Conservation (phyloP, 1,284 basidiomycete species). For the Moniliella sp. region DNA sequence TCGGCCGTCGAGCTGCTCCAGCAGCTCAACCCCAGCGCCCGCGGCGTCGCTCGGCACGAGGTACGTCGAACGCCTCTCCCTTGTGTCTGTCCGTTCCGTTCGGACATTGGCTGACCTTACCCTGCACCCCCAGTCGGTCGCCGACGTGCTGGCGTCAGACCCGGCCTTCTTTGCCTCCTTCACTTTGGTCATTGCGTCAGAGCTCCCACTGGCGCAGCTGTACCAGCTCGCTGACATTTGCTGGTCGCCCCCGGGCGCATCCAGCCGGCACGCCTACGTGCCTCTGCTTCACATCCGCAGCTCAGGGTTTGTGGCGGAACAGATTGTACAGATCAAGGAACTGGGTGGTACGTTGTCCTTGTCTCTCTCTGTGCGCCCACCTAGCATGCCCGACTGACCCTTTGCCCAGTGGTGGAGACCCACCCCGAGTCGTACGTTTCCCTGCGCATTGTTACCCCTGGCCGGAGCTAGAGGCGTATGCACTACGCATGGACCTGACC, state of each 20-base stretch:
- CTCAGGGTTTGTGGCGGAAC: slow-evolving; percentile 20
- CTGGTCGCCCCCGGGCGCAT: slow-evolving; percentile 6
- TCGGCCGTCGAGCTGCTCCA: slow-evolving; percentile 51
- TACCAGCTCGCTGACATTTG: slow-evolving; percentile 11
- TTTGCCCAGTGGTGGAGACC: slow-evolving; percentile 58
- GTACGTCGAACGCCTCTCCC: no score
- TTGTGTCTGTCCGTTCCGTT: no score
- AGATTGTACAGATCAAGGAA: slow-evolving; percentile 20
- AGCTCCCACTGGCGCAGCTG: slow-evolving; percentile 13
- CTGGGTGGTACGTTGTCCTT: slow-evolving; percentile 14
- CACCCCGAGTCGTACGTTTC: slow-evolving; percentile 49
- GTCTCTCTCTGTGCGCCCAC: no score
- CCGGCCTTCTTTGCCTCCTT: slow-evolving; percentile 42
- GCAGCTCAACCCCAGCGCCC: slow-evolving; percentile 72
- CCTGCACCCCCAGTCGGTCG: slow-evolving; percentile 42
- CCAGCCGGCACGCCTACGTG: slow-evolving; percentile 11
- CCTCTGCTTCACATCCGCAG: slow-evolving; percentile 15
- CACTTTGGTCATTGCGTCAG: slow-evolving; percentile 59
- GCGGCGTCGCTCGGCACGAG: slow-evolving; percentile 46
- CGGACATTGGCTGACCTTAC: no score
- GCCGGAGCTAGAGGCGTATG: slow-evolving; percentile 37
- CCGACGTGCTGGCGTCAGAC: slow-evolving; percentile 43
- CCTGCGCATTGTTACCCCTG: slow-evolving; percentile 74
- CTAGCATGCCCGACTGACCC: no score
- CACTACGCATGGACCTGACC: slow-evolving; percentile 9